Evolutionary conservation across 257 asterid species (phyloP), one percentile per base, ranked within the genome.

Genomic region (Knoxia roxburghii): DNA sequence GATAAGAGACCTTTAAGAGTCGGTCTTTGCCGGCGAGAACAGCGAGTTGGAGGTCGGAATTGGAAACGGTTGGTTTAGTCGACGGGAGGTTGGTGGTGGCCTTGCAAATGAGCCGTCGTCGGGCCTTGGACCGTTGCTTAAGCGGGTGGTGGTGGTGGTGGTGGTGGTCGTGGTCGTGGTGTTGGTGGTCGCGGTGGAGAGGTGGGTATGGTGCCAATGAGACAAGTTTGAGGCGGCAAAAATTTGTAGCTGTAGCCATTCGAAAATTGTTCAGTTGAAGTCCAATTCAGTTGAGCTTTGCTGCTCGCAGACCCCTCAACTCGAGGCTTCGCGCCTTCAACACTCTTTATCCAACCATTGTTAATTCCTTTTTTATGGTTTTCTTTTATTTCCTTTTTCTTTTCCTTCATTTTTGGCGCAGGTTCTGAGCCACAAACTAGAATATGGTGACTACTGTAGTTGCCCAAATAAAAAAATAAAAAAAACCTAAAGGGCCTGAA

Each of bases 11-110:
- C 96, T 91, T 91, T 76, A 70, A 45, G 41, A 87, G 95, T 40
- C 98, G 95, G 73, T 89, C 95, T 83, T 85, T 89, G 45, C 98
- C 98, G 53, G n/a, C 95, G 30, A 79, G 79, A 57, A 73, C 84
- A 8, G 81, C 81, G 51, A 73, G 51, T 57, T 83, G 85, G 63
- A 77, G 56, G 63, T 87, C 85, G 51, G 77, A 50, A 1, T 37
- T 33, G 74, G 54, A 51, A 24, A 6, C 69, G 4, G 39, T 15
- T 45, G 51, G 51, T 46, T 50, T 55, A 60, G 67, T 37, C 69
- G 79, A 78, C 37, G 77, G 79, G 67, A 83, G 48, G 68, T 77
- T 64, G 20, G 75, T 80, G 14, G 87, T 43, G 64, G 81, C 75
- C 66, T 75, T 87, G 82, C 91, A 82, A 65, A 72, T 58, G 26